Percentiles rank a stretch among this genome's conserved stretches.
phyloP scores from a whole-genome alignment of 352 stramenopile genomes.

The Elongisporangium senticosum region DNA sequence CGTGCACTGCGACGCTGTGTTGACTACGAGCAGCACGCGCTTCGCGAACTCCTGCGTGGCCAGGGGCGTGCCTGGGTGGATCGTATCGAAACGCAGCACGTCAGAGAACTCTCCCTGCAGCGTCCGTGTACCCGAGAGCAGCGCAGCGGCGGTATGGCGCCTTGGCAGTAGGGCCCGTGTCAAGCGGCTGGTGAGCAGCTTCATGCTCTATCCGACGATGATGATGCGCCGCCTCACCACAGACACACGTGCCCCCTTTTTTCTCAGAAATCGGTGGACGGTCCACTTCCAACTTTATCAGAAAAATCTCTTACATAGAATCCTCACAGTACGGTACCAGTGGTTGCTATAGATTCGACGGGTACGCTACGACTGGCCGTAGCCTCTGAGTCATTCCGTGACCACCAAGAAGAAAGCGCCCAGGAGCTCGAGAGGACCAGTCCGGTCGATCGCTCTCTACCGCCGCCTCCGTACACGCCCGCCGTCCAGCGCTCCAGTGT shows the following conservation, averaged over 20 bases:
- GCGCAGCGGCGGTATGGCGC: no score
- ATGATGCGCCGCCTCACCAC: not conserved
- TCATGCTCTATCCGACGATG: not conserved
- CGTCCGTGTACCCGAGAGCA: not conserved
- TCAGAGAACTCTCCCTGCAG: slow-evolving; percentile 29
- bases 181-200: not conserved
- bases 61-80: slow-evolving; percentile 30
- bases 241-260: not conserved
- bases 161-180: not conserved
- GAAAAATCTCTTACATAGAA: not conserved
- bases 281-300: not conserved
- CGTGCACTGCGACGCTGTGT: slow-evolving; percentile 62
- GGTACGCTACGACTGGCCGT: not conserved
- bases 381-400: not conserved
- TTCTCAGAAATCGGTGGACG: not conserved
- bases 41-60: slow-evolving; percentile 24
- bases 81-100: slow-evolving; percentile 35
- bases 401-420: not conserved
- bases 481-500: not conserved
- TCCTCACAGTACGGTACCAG: not conserved
- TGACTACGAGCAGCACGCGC: slow-evolving; percentile 56
- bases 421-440: not conserved
- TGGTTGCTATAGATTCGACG: not conserved
- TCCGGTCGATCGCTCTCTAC: not conserved
- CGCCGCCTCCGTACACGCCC: not conserved